Conservation (phyloP, 345 rosid species). For the Hibiscus trionum region DNA sequence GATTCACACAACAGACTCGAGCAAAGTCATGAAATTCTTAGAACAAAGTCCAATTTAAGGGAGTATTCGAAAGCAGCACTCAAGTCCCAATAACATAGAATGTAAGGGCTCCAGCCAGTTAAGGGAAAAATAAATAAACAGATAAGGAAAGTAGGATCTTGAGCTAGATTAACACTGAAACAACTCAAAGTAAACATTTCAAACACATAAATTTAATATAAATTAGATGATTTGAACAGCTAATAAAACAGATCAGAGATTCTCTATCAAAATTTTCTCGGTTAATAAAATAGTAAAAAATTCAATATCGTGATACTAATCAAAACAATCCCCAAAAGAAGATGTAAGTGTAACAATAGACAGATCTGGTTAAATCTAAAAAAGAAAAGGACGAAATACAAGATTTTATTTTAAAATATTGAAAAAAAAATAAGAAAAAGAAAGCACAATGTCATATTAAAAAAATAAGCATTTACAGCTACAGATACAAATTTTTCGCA, state of each 20-base stretch:
- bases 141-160: background rate
- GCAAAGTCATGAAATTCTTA: background rate
- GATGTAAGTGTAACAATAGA: conserved; percentile 7
- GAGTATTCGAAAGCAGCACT: background rate
- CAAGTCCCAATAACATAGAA: too few species aligned
- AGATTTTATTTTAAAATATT: background rate
- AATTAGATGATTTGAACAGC: background rate
- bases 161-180: background rate
- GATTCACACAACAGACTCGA: background rate
- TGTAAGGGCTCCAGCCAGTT: too few species aligned
- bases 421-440: too few species aligned
- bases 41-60: background rate
- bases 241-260: background rate
- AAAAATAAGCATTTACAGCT: background rate
- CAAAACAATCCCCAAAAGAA: background rate
- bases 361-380: conserved; percentile 16
- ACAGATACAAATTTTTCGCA: background rate
- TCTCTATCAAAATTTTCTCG: too few species aligned
- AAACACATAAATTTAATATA: background rate
- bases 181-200: background rate
- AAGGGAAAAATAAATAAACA: too few species aligned
- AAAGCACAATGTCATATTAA: too few species aligned
- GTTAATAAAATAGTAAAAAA: background rate
- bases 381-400: background rate
- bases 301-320: background rate